Percentiles rank a stretch among this genome's conserved stretches.
Evolutionary conservation across 2,329 filamentous ascomycete genomes (phyloP).

Genomic region (Claviceps pazoutovae): DNA sequence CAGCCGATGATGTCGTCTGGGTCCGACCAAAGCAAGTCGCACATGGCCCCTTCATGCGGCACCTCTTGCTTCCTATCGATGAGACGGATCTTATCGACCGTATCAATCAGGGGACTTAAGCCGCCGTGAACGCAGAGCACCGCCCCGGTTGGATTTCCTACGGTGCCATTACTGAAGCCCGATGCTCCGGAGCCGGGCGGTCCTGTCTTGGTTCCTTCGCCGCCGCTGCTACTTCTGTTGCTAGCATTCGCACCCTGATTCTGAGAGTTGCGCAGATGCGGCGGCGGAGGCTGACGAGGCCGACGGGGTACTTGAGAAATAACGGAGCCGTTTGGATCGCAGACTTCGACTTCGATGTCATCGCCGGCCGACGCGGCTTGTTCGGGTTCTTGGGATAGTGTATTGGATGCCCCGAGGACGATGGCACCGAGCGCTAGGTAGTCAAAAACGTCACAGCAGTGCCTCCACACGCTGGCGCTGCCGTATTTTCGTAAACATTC

Average conservation of each 20-base stretch:
- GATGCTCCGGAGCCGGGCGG: conserved; percentile 70
- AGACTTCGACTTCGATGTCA: conserved; percentile 84
- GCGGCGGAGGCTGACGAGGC: conserved; percentile 8
- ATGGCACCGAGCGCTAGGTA: conserved; percentile 85
- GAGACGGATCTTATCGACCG: conserved; percentile 86
- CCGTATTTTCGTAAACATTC: conserved; percentile 94
- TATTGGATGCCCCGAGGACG: conserved; percentile 71
- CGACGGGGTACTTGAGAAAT: conserved; percentile 57
- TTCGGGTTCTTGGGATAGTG: conserved; percentile 30
- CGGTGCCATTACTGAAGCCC: conserved; percentile 48
- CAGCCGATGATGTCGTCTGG: conserved; percentile 96
- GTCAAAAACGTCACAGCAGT: conserved; percentile 96
- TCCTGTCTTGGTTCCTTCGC: conserved; percentile 34
- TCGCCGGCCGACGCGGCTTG: conserved; percentile 40
- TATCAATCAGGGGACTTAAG: conserved; percentile 79
- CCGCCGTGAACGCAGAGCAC: conserved; percentile 94
- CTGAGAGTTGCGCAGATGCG: neutral
- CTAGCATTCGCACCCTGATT: conserved; percentile 11
- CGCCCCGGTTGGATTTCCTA: conserved; percentile 60
- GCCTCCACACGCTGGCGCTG: conserved; percentile 90
- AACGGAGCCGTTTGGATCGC: conserved; percentile 69
- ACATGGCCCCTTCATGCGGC: conserved; percentile 97
- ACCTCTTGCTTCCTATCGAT: conserved; percentile 97
- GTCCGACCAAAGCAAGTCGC: conserved; percentile 94
- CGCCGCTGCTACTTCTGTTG: conserved; percentile 3